These are phyloP conservation scores for Hirsutella minnesotensis DNA, from an alignment of 2,329 filamentous ascomycete genomes.

Conservation along the genomic window DNA sequence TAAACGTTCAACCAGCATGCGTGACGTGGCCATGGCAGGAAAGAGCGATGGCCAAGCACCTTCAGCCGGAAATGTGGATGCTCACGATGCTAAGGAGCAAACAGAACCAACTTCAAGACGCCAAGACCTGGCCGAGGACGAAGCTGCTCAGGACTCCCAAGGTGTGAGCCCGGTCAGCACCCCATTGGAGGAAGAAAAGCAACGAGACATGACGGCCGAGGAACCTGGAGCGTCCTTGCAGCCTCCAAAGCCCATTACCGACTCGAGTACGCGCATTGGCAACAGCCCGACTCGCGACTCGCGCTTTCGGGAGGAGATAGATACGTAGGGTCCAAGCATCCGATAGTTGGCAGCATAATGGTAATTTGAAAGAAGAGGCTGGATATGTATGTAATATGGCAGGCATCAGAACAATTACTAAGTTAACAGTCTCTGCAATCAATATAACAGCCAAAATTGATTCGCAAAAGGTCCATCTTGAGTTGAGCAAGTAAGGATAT, in stretches of 20 bases:
- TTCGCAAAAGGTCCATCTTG: too few species aligned
- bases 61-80: too few species aligned
- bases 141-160: constrained; percentile 15
- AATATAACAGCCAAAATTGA: too few species aligned
- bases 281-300: constrained; percentile 45
- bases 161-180: constrained; percentile 25
- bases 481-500: too few species aligned
- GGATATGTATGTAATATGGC: too few species aligned
- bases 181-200: constrained; percentile 31
- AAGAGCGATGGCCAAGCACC: constrained; percentile 8
- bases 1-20: constrained; percentile 28
- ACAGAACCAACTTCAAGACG: not conserved
- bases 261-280: constrained; percentile 22
- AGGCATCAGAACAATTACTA: too few species aligned
- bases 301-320: constrained; percentile 46
- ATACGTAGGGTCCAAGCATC: constrained; percentile 10
- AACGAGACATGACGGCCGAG: constrained; percentile 6
- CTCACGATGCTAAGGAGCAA: not conserved
- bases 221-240: constrained; percentile 14
- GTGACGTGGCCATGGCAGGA: constrained; percentile 35
- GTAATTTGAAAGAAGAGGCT: not conserved
- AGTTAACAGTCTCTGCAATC: too few species aligned
- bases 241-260: constrained; percentile 24
- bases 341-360: too few species aligned
- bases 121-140: constrained; percentile 10